Evolutionary conservation across 306 rosid genomes (phyloP).

Genomic region (Mimosa pudica): DNA sequence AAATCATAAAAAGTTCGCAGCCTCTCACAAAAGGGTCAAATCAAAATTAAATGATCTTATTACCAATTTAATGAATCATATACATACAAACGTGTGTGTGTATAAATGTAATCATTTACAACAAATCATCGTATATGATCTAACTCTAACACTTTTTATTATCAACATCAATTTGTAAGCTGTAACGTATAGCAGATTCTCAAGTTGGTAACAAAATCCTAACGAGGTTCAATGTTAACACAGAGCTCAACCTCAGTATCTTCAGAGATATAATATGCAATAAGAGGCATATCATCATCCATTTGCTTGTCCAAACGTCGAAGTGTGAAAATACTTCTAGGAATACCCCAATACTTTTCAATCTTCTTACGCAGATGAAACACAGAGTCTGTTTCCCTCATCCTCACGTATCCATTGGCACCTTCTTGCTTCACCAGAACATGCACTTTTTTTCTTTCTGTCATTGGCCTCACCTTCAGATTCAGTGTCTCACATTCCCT

Average conservation of each 20-base stretch:
- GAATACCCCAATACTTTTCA: constrained; percentile 37
- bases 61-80: background rate
- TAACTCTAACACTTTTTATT: background rate
- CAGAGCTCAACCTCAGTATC: constrained; percentile 14
- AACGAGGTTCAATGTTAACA: constrained; percentile 14
- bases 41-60: background rate
- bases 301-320: background rate
- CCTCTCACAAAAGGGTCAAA: background rate
- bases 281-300: background rate
- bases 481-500: background rate
- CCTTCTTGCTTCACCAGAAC: constrained; percentile 12
- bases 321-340: background rate
- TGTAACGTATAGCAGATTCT: background rate
- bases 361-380: constrained; percentile 25
- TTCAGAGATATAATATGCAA: constrained; percentile 30
- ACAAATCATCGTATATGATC: background rate
- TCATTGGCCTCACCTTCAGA: constrained; percentile 32
- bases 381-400: constrained; percentile 42
- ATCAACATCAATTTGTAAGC: background rate
- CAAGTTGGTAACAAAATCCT: background rate
- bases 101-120: background rate
- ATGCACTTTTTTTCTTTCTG: constrained; percentile 16
- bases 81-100: background rate
- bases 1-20: background rate
- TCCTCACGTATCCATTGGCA: constrained; percentile 30